phyloP scores from a whole-genome alignment of 2,329 filamentous ascomycete species.

The Blastomyces silverae region DNA sequence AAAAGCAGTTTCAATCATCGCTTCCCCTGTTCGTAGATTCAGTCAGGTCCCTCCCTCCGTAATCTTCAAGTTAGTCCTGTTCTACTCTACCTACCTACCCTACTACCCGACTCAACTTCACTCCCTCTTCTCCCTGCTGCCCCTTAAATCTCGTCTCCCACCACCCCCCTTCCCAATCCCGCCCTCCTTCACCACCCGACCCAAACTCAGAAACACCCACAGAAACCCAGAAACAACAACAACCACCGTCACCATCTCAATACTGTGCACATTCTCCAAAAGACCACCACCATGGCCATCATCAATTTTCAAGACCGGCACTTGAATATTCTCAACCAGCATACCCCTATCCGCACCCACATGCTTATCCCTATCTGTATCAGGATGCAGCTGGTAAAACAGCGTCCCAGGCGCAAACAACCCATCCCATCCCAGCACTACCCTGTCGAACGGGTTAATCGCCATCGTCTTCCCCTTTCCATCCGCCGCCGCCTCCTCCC shows the following conservation, averaged over 20 bases:
- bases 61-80: background rate
- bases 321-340: constrained; percentile 51
- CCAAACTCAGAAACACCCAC: constrained; percentile 62
- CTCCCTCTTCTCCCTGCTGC: constrained; percentile 18
- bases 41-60: too few relatives aligned
- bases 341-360: constrained; percentile 21
- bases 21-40: background rate
- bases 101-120: too few relatives aligned
- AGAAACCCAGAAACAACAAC: constrained; percentile 58
- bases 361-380: constrained; percentile 25
- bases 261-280: constrained; percentile 28
- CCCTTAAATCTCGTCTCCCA: constrained; percentile 11
- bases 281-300: constrained; percentile 35
- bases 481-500: constrained; percentile 20
- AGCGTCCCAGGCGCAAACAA: constrained; percentile 69
- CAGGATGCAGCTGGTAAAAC: constrained; percentile 70
- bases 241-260: constrained; percentile 51
- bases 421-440: constrained; percentile 77
- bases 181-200: constrained; percentile 26
- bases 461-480: constrained; percentile 49
- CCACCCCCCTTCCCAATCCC: constrained; percentile 20
- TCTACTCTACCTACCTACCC: background rate
- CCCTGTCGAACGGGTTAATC: constrained; percentile 75
- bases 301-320: constrained; percentile 58
- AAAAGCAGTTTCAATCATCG: background rate